Base-by-base conservation (phyloP, 768 basidiomycete genomes). In the Serendipita sp. region DNA sequence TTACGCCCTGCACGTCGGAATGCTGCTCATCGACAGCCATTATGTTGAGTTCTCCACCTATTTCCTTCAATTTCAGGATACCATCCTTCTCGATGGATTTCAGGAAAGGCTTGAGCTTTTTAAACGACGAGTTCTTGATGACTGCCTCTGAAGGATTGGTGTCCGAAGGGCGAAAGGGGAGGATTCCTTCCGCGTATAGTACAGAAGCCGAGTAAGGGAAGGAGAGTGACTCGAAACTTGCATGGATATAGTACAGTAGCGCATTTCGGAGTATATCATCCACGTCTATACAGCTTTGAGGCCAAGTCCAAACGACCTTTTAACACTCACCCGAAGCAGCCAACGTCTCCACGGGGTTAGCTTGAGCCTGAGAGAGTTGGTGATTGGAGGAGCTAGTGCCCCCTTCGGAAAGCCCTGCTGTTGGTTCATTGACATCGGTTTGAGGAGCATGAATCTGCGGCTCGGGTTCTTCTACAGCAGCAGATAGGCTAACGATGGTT, bases 51-150 rank as follows among this genome's bases (percentile, higher is more conserved):
- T 67, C 70, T 7, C 84, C 56, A 4, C 28, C 23, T 1, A 60
- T 60, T n/a, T 60, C 65, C 58, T 95, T 96, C 28, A 86, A 76
- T 11, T 83, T 83, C 44, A 95, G 70, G 28, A 96, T 72, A 0
- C 80, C 80, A 5, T 83, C 81, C 71, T 94, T 94, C 67, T 90
- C 88, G 16, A 80, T 77, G 16, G 80, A 70, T 72, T 88, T 92
- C 69, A 96, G 78, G 76, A 95, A 93, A 1, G 85, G 79, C 1
- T 85, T 80, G 18, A 94, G 78, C 8, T 89, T 89, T 74, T 93
- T 96, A 76, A 85, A 81, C 1, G 80, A 79, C 0, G 89, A 91
- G 8, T 85, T 79, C 69, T 88, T 91, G 72, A 94, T 86, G 16
- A 36, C 35, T 28, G 23, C 16, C 10, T 28, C 16, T n/a, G 56